phyloP scores from a whole-genome alignment of 2,329 filamentous ascomycete species.

The Colletotrichum eleusines region DNA sequence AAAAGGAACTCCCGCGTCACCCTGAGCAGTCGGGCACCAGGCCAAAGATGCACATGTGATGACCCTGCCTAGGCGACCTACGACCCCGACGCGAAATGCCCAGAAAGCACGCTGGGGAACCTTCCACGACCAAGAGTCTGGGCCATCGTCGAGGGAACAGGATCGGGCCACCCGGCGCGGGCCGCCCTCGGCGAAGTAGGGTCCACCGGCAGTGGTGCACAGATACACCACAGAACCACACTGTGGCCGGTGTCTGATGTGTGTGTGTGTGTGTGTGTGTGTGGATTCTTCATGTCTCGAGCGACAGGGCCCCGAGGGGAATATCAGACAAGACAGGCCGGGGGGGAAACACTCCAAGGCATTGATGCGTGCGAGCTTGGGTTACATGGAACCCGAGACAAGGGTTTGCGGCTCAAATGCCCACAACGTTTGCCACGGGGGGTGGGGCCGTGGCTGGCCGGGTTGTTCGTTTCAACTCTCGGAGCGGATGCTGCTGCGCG shows the following conservation, averaged over 20 bases:
- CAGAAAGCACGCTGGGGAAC: background rate
- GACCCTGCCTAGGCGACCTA: no score
- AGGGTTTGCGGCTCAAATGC: background rate
- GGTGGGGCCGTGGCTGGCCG: background rate
- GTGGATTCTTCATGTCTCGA: background rate
- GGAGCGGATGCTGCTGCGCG: no score
- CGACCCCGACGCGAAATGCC: background rate
- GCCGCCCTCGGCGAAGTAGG: constrained; percentile 5
- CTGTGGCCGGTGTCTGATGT: background rate
- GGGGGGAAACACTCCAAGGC: background rate
- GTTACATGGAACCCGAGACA: background rate
- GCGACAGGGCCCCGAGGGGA: constrained; percentile 11
- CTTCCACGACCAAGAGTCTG: background rate
- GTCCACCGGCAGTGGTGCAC: no score
- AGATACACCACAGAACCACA: no score
- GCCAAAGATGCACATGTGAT: no score
- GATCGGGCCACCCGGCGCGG: constrained; percentile 14
- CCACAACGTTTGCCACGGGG: background rate
- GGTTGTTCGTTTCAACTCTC: background rate
- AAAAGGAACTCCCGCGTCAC: background rate
- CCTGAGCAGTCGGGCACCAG: no score
- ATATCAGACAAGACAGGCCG: constrained; percentile 11
- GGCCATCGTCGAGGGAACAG: background rate
- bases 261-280: background rate
- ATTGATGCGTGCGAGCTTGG: background rate